Conservation (phyloP, 768 basidiomycete genomes). For the Holtermanniella nyarrowii region DNA sequence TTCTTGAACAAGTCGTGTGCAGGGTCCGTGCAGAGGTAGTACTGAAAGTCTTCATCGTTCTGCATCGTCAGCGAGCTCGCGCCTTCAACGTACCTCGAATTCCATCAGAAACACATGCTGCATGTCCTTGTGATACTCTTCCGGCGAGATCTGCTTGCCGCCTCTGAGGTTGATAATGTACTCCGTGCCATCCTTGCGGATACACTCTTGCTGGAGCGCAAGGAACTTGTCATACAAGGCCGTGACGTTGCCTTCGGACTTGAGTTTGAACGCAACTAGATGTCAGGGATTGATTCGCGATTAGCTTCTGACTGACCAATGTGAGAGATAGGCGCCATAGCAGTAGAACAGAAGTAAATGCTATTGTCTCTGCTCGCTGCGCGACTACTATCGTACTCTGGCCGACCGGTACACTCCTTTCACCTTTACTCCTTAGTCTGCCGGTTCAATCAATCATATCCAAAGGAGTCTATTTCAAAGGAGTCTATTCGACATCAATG, state of each 20-base stretch:
- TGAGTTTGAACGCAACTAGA: constrained; percentile 7
- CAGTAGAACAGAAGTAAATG: too few species aligned
- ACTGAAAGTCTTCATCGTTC: constrained; percentile 20
- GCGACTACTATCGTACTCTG: too few species aligned
- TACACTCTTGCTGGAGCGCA: constrained; percentile 23
- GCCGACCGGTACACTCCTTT: too few species aligned
- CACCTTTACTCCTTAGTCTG: too few species aligned
- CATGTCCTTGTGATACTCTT: constrained; percentile 25
- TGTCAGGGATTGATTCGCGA: neutral
- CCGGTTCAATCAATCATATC: too few species aligned
- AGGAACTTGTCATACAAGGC: constrained; percentile 21
- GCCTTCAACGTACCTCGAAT: constrained; percentile 35
- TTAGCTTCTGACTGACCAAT: neutral
- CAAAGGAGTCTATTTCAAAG: too few species aligned
- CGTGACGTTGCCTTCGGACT: neutral
- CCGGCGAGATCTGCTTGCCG: constrained; percentile 27
- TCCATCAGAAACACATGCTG: constrained; percentile 26
- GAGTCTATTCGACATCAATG: too few species aligned
- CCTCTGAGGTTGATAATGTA: constrained; percentile 28
- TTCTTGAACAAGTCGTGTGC: constrained; percentile 34
- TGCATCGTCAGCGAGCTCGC: constrained; percentile 12
- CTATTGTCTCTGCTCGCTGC: too few species aligned
- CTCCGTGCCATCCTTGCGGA: constrained; percentile 8
- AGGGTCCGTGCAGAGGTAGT: constrained; percentile 27
- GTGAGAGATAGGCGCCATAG: neutral